Evolutionary conservation across 1,284 basidiomycete species (phyloP), one percentile per base, ranked within the genome.

Genomic region (Sanghuangporus baumii): DNA sequence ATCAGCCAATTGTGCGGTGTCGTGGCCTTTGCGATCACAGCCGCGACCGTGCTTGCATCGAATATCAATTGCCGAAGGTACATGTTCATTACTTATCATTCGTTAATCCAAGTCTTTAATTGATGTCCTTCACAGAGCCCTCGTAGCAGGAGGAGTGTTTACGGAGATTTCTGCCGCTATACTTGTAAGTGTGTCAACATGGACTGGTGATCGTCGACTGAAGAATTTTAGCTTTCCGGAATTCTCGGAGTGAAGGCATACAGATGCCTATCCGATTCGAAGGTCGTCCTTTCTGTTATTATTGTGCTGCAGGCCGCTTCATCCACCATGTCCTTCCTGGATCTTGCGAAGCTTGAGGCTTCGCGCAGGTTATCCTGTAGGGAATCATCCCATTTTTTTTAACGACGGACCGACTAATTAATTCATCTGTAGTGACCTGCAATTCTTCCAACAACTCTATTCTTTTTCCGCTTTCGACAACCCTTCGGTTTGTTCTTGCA

Each of bases 241-340:
- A 83, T 88, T 47, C 74, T 87, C 48, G 86, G 86, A 6, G 74
- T 83, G 67, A 89, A 89, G 70, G 85, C 83, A 5, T 89, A 87
- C 67, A 81, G 81, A 66, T 87, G 85, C 68, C 73, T 87, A 64
- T 79, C 83, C 68, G 81, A 82, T 65, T 80, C 82, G n/a, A 76
- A 77, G 31, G 67, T 83, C 62, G 80, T 88, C 46, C 74, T 82
- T 18, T 67, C 74, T 9, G 66, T 77, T 7, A 67, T 86, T 52
- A 68, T 69, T 6, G 52, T 78, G 11, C 74, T 85, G 37, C 79
- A 81, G 61, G 67, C 72, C 18, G 75, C 75, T 16, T 79, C 80
- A 9, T 71, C 76, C 6, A 72, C 72, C 6, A 67, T 82, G 2
- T 74, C 80, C 9, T 70, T 76, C n/a, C 57, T 82, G 37, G 79